Base-by-base conservation (phyloP, 495 filamentous ascomycete species). In the Talaromyces stipitatus region DNA sequence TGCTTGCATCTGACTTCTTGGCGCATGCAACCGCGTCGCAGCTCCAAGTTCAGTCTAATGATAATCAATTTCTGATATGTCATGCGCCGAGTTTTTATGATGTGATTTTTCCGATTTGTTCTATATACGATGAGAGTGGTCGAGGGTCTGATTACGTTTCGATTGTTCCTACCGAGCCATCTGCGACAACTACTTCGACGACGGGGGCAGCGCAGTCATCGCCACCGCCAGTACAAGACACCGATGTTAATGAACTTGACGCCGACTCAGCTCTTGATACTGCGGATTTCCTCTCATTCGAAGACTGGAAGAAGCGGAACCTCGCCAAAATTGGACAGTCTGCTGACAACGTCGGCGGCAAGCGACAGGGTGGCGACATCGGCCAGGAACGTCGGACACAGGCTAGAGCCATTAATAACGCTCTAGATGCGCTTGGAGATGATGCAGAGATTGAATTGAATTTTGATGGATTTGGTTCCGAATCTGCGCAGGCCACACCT, bases 291-390 rank as follows among this genome's bases (percentile, higher is more conserved):
- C 86, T 98, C 52, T 97, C 94, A 0, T 98, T 98, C 63, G 94
- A 97, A 65, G 92, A 97, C 61, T 98, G 94, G 94, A 97, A 95
- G 73, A 89, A 88, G 64, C 89, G 92, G 76, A 96, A 95, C 69
- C 75, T 97, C 11, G 90, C 85, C 30, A 90, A 89, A 64, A 86
- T 82, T 3, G 94, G 90, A 2, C 92, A 95, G 64, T 91, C 91
- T 20, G 84, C 82, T 8, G 85, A 94, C 56, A 82, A 86, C 61
- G 78, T 91, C 26, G 86, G 83, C 27, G 67, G 69, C 12, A 67
- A 62, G 43, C 61, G 72, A 54, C 69, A 66, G 1, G 62, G 62
- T 57, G 76, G 69, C 33, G 76, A 66, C 8, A 62, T 66, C 23
- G 67, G 68, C 3, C 70, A 73, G 29, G 73, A 76, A 48, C 64